These are phyloP conservation scores for Candida tallmaniae DNA, from an alignment of 805 yeast genomes.

Conservation along the genomic window DNA sequence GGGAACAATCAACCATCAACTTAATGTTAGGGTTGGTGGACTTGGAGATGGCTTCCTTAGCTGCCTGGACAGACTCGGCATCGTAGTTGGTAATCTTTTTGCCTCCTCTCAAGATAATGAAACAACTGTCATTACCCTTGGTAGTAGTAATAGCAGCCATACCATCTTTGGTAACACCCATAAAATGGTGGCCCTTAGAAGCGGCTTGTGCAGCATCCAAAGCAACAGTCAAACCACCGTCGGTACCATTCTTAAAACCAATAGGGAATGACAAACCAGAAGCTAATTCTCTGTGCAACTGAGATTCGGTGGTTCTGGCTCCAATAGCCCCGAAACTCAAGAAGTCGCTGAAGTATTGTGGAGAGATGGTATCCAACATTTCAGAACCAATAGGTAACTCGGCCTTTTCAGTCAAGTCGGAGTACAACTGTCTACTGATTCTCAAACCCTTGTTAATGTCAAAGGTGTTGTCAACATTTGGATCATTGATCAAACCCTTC, in stretches of 20 bases:
- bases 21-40: conserved; percentile 53
- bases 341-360: conserved; percentile 89
- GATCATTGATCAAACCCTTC: conserved; percentile 98
- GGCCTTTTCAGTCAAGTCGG: conserved; percentile 65
- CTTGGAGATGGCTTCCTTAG: conserved; percentile 55
- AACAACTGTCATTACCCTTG: conserved; percentile 91
- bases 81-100: conserved; percentile 89
- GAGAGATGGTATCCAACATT: conserved; percentile 97
- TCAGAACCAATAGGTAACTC: conserved; percentile 88
- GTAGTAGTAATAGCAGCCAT: conserved; percentile 95
- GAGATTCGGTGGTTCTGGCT: conserved; percentile 98
- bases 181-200: conserved; percentile 85
- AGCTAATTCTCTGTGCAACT: conserved; percentile 94
- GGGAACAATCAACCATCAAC: conserved; percentile 96
- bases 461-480: conserved; percentile 88
- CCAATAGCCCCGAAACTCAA: conserved; percentile 97
- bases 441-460: conserved; percentile 93
- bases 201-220: conserved; percentile 94
- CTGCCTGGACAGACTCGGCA: conserved; percentile 62
- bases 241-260: conserved; percentile 98
- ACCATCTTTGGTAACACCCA: conserved; percentile 97
- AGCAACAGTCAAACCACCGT: conserved; percentile 89
- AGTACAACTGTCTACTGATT: conserved; percentile 79
- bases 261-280: conserved; percentile 98
- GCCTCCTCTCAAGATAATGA: conserved; percentile 95